These are phyloP conservation scores for Colletotrichum zoysiae DNA, from an alignment of 2,329 filamentous ascomycete genomes.

Conservation along the genomic window DNA sequence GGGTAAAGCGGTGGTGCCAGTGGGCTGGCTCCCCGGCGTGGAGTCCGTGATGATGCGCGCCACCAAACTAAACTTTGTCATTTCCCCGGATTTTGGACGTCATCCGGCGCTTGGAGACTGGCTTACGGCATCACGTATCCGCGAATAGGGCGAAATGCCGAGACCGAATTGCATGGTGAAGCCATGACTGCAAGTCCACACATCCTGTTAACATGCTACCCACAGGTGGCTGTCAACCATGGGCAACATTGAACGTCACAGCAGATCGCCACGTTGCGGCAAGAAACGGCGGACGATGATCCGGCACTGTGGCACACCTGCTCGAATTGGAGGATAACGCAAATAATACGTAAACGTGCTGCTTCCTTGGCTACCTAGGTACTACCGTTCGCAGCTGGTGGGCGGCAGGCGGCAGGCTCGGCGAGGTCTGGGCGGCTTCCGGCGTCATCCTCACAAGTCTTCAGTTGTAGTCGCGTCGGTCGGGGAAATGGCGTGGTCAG, in stretches of 20 bases:
- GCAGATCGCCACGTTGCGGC: not conserved
- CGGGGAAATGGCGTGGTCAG: not conserved
- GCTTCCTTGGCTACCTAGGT: not conserved
- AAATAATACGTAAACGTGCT: no score
- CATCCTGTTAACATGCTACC: not conserved
- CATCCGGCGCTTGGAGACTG: constrained; percentile 15
- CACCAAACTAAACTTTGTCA: constrained; percentile 13
- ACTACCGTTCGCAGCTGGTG: not conserved
- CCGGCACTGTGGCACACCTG: not conserved
- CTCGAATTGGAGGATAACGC: not conserved
- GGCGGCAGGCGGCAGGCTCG: no score
- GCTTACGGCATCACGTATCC: not conserved
- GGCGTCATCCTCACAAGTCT: not conserved
- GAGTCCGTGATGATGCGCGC: constrained; percentile 25
- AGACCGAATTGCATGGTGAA: not conserved
- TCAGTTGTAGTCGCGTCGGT: no score
- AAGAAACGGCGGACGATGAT: not conserved
- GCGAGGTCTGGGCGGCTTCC: no score
- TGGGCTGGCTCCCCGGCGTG: not conserved
- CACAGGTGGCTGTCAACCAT: not conserved
- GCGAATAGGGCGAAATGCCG: no score
- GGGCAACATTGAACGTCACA: not conserved
- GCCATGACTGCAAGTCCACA: not conserved
- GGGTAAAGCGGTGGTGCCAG: constrained; percentile 11
- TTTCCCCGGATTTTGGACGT: constrained; percentile 34